A percentile compares a stretch with the other conserved stretches of the same genome.
Conservation (phyloP, 352 stramenopile genomes). For the Phytophthora agathidicida region DNA sequence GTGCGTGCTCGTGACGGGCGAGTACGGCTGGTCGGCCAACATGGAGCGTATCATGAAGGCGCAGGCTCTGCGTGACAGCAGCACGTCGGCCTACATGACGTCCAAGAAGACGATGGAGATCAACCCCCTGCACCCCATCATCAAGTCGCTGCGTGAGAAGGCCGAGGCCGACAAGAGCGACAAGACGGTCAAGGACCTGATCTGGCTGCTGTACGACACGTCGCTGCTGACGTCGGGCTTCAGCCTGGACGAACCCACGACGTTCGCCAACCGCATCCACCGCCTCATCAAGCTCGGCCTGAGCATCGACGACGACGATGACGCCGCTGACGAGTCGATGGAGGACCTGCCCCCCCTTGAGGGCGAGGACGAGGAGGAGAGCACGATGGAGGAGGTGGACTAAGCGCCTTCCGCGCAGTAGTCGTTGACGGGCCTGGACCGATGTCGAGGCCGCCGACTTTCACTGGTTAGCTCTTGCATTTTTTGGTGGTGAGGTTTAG, state of each 20-base stretch:
- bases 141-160: slow-evolving; percentile 98
- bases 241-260: slow-evolving; percentile 98
- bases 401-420: slow-evolving; percentile 67
- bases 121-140: slow-evolving; percentile 99
- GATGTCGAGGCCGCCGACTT: neutral
- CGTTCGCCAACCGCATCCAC: slow-evolving; percentile 99
- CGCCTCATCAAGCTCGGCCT: slow-evolving; percentile 99
- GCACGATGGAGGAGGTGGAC: slow-evolving; percentile 99
- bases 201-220: slow-evolving; percentile 99
- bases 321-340: slow-evolving; percentile 93
- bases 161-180: slow-evolving; percentile 98
- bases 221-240: slow-evolving; percentile 99
- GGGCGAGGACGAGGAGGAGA: slow-evolving; percentile 96
- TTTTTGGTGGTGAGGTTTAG: slow-evolving; percentile 52
- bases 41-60: slow-evolving; percentile 99
- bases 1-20: slow-evolving; percentile 98
- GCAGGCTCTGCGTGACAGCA: slow-evolving; percentile 98
- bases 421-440: slow-evolving; percentile 7
- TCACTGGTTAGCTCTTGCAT: slow-evolving; percentile 36
- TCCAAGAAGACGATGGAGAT: slow-evolving; percentile 99
- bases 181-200: slow-evolving; percentile 99
- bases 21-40: slow-evolving; percentile 99
- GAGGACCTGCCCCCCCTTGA: slow-evolving; percentile 98
- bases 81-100: slow-evolving; percentile 98
- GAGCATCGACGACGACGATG: slow-evolving; percentile 98